Percentiles rank a stretch among this genome's conserved stretches.
phyloP scores from a whole-genome alignment of 2,329 filamentous ascomycete species.

The Gyromitra esculenta region DNA sequence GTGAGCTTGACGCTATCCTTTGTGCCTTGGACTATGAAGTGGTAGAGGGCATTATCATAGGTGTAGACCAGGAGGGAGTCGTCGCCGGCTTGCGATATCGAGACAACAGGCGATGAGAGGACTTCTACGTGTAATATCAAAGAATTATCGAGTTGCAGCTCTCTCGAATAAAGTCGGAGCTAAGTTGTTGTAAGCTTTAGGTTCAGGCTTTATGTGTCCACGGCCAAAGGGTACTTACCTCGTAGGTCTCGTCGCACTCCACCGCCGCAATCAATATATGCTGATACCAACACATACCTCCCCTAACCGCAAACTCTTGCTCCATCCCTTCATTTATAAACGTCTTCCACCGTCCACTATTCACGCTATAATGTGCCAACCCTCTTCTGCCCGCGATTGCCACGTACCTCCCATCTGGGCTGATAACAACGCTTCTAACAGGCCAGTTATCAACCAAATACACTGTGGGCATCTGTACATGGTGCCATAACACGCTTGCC shows the following conservation, averaged over 20 bases:
- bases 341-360: conserved; percentile 93
- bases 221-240: conserved; percentile 63
- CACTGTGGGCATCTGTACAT: conserved; percentile 80
- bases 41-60: conserved; percentile 93
- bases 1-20: conserved; percentile 74
- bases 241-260: conserved; percentile 82
- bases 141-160: conserved; percentile 77
- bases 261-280: conserved; percentile 93
- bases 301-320: conserved; percentile 89
- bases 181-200: conserved; percentile 58
- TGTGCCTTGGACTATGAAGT: conserved; percentile 84
- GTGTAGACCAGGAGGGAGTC: conserved; percentile 97
- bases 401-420: conserved; percentile 90
- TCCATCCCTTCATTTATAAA: conserved; percentile 84
- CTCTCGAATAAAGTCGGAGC: conserved; percentile 90
- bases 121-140: conserved; percentile 79
- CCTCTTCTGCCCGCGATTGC: conserved; percentile 94
- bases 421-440: conserved; percentile 85
- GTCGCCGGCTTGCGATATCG: conserved; percentile 87
- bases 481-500: conserved; percentile 87
- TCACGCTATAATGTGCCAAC: conserved; percentile 93
- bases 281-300: conserved; percentile 98
- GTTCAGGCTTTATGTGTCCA: conserved; percentile 16
- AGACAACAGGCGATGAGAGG: conserved; percentile 85
- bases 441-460: conserved; percentile 96